Conservation (phyloP, 345 rosid species). For the Nasturtium officinale region DNA sequence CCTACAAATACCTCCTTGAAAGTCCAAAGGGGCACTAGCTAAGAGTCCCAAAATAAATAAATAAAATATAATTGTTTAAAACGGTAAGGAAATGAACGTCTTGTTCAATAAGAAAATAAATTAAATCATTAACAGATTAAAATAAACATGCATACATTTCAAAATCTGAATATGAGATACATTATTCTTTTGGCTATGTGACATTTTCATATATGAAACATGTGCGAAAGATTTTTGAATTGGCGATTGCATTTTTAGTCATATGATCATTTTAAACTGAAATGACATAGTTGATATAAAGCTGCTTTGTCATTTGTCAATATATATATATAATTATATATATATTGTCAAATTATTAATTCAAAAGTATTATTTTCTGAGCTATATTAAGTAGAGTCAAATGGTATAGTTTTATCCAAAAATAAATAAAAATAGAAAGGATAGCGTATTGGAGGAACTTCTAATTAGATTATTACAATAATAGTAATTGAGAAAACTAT, state of each 20-base stretch:
- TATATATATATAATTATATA: too few relatives aligned
- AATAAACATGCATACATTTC: conserved; percentile 10
- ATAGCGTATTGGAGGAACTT: background rate
- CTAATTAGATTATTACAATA: background rate
- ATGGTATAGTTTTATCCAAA: background rate
- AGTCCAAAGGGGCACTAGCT: conserved; percentile 33
- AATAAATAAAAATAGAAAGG: too few relatives aligned
- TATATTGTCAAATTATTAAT: conserved; percentile 3
- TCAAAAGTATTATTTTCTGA: background rate
- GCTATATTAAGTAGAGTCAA: background rate
- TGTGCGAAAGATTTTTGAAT: conserved; percentile 4
- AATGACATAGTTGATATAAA: background rate
- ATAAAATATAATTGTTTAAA: background rate
- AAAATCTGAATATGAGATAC: background rate
- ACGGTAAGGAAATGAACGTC: background rate
- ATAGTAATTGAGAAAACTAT: background rate
- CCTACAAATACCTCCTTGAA: conserved; percentile 29
- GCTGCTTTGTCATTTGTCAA: background rate
- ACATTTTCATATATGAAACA: conserved; percentile 18
- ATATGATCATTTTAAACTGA: background rate
- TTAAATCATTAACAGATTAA: background rate
- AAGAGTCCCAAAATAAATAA: background rate
- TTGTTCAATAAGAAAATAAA: conserved; percentile 1
- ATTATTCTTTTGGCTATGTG: background rate
- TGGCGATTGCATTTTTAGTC: background rate